Conservation (phyloP, 2,329 filamentous ascomycete genomes). For the Colletotrichum caudatum region DNA sequence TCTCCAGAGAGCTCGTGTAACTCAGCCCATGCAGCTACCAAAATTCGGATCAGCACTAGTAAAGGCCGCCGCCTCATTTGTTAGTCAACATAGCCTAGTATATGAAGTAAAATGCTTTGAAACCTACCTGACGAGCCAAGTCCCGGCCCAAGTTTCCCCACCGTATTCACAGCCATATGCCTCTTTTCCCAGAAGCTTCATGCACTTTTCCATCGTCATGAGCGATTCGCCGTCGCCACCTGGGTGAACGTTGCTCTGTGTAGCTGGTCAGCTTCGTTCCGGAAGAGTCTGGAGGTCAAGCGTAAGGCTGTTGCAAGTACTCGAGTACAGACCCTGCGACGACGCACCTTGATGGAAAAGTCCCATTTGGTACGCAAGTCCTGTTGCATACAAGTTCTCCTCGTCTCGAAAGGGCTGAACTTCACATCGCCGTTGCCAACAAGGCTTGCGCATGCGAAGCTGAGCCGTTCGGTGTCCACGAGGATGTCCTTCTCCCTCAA, state of each 20-base stretch:
- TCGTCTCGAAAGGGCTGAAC: not conserved
- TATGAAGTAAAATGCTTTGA: no score
- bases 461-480: not conserved
- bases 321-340: no score
- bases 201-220: not conserved
- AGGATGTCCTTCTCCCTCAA: not conserved
- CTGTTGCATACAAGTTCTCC: not conserved
- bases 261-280: not conserved
- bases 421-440: not conserved
- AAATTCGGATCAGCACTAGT: not conserved
- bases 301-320: not conserved
- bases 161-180: not conserved
- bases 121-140: not conserved
- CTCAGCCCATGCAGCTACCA: conserved; percentile 9
- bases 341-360: not conserved
- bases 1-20: not conserved
- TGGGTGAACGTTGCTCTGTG: not conserved
- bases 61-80: not conserved
- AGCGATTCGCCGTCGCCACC: not conserved
- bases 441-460: not conserved
- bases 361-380: conserved; percentile 2
- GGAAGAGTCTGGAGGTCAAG: not conserved
- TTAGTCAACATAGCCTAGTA: not conserved
- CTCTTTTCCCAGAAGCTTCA: not conserved
- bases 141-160: not conserved